phyloP scores from a whole-genome alignment of 352 stramenopile species.

The Pythium scleroteichum region DNA sequence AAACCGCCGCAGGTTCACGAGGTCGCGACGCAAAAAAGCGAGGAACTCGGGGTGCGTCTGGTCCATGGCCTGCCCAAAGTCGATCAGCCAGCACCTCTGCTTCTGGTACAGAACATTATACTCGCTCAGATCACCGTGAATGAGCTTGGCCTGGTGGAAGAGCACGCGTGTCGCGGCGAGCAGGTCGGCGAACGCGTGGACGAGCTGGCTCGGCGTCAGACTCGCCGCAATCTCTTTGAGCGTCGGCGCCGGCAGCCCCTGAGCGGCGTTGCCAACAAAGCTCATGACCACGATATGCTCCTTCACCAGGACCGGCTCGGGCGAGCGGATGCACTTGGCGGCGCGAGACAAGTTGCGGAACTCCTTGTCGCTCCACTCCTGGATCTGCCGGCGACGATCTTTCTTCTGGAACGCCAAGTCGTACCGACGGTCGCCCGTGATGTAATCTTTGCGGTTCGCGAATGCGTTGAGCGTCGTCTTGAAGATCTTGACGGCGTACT shows the following conservation, averaged over 20 bases:
- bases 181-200: constrained; percentile 55
- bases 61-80: constrained; percentile 91
- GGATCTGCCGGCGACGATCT: constrained; percentile 61
- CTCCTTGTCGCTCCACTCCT: constrained; percentile 78
- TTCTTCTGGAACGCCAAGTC: constrained; percentile 79
- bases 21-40: constrained; percentile 70
- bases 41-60: constrained; percentile 67
- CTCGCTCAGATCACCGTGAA: constrained; percentile 74
- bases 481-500: constrained; percentile 80
- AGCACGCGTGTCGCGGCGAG: constrained; percentile 46
- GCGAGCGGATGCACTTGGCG: constrained; percentile 49
- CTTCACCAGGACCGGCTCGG: constrained; percentile 48
- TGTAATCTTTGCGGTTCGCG: constrained; percentile 78
- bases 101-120: constrained; percentile 90
- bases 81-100: constrained; percentile 85
- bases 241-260: constrained; percentile 62
- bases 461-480: constrained; percentile 85
- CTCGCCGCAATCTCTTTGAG: constrained; percentile 61
- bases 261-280: constrained; percentile 46
- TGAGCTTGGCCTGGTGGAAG: constrained; percentile 55
- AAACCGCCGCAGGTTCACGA: constrained; percentile 75
- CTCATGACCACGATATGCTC: constrained; percentile 76
- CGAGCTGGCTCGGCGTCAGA: constrained; percentile 54
- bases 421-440: constrained; percentile 78
- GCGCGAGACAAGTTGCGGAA: constrained; percentile 64